These are phyloP conservation scores for Candida ponderosae DNA, from an alignment of 805 yeast genomes.

Conservation along the genomic window DNA sequence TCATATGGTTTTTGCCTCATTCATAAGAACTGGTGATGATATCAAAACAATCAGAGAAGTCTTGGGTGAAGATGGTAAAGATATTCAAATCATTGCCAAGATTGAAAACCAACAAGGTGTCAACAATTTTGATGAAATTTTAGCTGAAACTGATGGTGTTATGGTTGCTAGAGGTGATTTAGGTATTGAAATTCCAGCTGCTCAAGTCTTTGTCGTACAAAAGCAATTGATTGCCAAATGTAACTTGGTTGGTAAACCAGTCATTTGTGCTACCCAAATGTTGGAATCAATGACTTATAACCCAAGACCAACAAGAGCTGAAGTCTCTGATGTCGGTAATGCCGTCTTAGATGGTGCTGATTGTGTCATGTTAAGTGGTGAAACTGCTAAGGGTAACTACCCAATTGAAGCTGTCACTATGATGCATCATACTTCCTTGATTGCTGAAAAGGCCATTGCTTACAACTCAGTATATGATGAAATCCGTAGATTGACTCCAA, in stretches of 20 bases:
- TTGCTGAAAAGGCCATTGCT: constrained; percentile 95
- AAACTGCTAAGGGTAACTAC: constrained; percentile 99
- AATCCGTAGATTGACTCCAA: constrained; percentile 74
- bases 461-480: constrained; percentile 81
- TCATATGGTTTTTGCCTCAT: constrained; percentile 98
- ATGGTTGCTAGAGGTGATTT: constrained; percentile 99
- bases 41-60: constrained; percentile 86
- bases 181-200: constrained; percentile 99
- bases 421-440: constrained; percentile 96
- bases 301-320: constrained; percentile 99
- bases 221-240: constrained; percentile 98
- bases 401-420: constrained; percentile 96
- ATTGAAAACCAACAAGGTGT: constrained; percentile 99
- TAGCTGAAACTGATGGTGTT: constrained; percentile 94
- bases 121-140: constrained; percentile 96
- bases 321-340: constrained; percentile 98
- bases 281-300: constrained; percentile 98
- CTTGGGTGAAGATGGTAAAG: constrained; percentile 93
- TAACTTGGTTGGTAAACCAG: constrained; percentile 99
- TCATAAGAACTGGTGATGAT: constrained; percentile 92
- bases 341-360: constrained; percentile 99
- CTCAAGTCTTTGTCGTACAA: constrained; percentile 97
- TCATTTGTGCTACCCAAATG: constrained; percentile 99
- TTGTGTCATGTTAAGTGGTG: constrained; percentile 99
- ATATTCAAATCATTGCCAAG: constrained; percentile 93